These are phyloP conservation scores for Trichophyton simii DNA, from an alignment of 2,329 filamentous ascomycete genomes.

Conservation along the genomic window DNA sequence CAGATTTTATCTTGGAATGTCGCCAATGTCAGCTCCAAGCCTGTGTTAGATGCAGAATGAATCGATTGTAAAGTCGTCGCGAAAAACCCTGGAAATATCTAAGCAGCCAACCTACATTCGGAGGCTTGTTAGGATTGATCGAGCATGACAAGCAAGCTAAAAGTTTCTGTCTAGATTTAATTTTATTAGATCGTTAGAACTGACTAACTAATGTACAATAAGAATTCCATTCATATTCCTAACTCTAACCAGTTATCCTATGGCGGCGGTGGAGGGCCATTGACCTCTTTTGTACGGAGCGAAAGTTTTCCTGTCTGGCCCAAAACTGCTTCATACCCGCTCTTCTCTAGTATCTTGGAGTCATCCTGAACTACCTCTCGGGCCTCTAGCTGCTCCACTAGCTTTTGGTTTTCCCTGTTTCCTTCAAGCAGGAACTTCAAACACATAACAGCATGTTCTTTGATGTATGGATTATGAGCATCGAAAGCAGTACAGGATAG, in stretches of 20 bases:
- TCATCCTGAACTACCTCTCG: slow-evolving; percentile 33
- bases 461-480: slow-evolving; percentile 85
- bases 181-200: no score
- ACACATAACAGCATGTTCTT: slow-evolving; percentile 79
- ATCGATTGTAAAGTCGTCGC: no score
- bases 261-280: not conserved
- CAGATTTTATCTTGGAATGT: no score
- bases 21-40: no score
- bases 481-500: slow-evolving; percentile 85
- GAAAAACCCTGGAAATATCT: no score
- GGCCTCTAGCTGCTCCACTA: slow-evolving; percentile 38
- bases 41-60: no score
- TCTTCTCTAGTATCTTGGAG: slow-evolving; percentile 25
- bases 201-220: no score
- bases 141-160: no score
- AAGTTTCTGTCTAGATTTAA: no score
- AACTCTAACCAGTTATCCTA: not conserved
- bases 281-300: slow-evolving; percentile 25
- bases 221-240: no score
- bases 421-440: slow-evolving; percentile 57
- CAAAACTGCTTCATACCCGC: slow-evolving; percentile 33
- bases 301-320: slow-evolving; percentile 32
- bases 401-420: slow-evolving; percentile 41
- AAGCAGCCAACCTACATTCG: no score
- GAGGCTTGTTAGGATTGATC: no score